Percentiles rank a stretch among this genome's conserved stretches.
phyloP scores from a whole-genome alignment of 139 green algal genomes.

The Haematococcus lacustris region DNA sequence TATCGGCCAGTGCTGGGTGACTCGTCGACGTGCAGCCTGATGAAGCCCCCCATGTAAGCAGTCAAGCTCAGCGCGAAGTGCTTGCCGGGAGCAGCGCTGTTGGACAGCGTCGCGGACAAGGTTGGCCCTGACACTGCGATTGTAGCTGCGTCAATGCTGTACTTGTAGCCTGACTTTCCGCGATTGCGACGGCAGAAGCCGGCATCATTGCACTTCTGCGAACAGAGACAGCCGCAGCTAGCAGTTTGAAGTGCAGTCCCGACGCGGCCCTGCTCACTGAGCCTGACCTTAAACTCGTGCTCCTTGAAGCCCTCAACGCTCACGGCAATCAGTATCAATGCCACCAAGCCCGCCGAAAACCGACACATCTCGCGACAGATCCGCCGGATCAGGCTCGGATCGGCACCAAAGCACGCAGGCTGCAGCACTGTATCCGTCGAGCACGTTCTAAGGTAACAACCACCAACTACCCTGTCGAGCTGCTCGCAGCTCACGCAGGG shows the following conservation, averaged over 20 bases:
- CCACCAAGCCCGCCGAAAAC: no score
- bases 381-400: no score
- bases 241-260: no score
- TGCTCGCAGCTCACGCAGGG: no score
- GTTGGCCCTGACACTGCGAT: slow-evolving; percentile 33
- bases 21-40: slow-evolving; percentile 79
- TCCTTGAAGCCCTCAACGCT: slow-evolving; percentile 71
- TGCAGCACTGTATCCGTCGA: no score
- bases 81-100: slow-evolving; percentile 25
- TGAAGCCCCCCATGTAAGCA: slow-evolving; percentile 50
- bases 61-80: slow-evolving; percentile 50
- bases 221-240: no score
- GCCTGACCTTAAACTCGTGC: slow-evolving; percentile 82
- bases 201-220: slow-evolving; percentile 76
- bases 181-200: slow-evolving; percentile 84
- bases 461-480: no score
- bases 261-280: no score
- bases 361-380: no score
- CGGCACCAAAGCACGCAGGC: no score
- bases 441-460: no score
- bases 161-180: slow-evolving; percentile 37
- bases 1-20: slow-evolving; percentile 37
- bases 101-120: slow-evolving; percentile 47
- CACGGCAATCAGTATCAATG: no score
- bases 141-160: slow-evolving; percentile 41